Evolutionary conservation across 192 early-diverging fungal genomes (phyloP).

Genomic region (Backusella sp.): DNA sequence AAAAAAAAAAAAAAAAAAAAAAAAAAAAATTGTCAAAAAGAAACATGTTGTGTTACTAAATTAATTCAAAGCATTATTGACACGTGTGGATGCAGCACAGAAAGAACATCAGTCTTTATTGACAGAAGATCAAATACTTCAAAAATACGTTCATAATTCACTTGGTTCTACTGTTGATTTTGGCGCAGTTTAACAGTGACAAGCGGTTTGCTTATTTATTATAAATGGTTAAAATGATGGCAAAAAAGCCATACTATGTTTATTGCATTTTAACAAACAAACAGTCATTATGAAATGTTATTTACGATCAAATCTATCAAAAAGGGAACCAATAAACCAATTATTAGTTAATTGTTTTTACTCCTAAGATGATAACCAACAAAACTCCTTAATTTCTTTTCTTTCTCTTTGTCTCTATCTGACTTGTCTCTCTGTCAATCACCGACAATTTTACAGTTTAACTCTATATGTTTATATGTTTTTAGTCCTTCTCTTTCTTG

Average conservation of each 20-base stretch:
- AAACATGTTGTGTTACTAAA: background rate
- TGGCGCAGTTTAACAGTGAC: conserved; percentile 12
- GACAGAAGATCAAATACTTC: conserved; percentile 40
- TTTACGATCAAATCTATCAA: background rate
- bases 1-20: no score
- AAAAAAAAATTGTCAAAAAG: background rate
- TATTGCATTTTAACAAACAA: background rate
- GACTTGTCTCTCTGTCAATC: background rate
- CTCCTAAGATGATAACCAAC: background rate
- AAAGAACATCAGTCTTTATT: conserved; percentile 34
- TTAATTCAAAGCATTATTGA: conserved; percentile 22
- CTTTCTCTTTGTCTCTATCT: background rate
- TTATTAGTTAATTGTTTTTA: background rate
- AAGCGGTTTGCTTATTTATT: background rate
- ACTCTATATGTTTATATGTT: background rate
- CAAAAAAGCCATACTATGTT: background rate
- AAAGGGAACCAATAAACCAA: conserved; percentile 5
- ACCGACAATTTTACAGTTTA: background rate
- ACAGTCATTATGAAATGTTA: background rate
- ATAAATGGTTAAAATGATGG: background rate
- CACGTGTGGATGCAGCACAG: conserved; percentile 33
- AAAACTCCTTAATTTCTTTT: background rate
- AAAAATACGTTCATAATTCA: conserved; percentile 42
- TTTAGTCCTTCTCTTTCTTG: background rate
- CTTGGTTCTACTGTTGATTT: conserved; percentile 38